Conservation (phyloP, 495 filamentous ascomycete species). For the Penicillium dipodomyicola region DNA sequence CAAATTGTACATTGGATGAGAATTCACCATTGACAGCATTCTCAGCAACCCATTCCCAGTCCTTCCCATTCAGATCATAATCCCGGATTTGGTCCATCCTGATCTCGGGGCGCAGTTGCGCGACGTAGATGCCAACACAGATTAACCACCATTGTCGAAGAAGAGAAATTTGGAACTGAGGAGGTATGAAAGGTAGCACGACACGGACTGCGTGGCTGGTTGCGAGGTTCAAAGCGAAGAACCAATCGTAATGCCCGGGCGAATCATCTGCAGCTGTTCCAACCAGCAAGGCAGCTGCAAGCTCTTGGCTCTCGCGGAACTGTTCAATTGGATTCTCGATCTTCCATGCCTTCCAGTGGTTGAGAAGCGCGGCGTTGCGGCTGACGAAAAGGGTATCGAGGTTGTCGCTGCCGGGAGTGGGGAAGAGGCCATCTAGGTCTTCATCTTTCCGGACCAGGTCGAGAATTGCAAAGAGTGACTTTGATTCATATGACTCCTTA, state of each 20-base stretch:
- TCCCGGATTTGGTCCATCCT: slow-evolving; percentile 59
- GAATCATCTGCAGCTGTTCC: slow-evolving; percentile 45
- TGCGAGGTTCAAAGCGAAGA: slow-evolving; percentile 75
- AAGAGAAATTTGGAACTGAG: slow-evolving; percentile 66
- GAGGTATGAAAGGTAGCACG: slow-evolving; percentile 73
- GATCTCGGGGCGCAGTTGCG: slow-evolving; percentile 68
- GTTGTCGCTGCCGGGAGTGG: slow-evolving; percentile 57
- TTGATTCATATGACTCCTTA: slow-evolving; percentile 46
- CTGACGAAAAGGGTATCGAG: slow-evolving; percentile 64
- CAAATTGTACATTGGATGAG: slow-evolving; percentile 73
- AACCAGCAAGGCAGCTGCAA: slow-evolving; percentile 69
- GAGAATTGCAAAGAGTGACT: slow-evolving; percentile 65
- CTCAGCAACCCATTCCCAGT: slow-evolving; percentile 73
- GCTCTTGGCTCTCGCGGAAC: slow-evolving; percentile 75
- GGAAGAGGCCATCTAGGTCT: slow-evolving; percentile 55
- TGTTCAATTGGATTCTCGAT: slow-evolving; percentile 61
- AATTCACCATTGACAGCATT: slow-evolving; percentile 63
- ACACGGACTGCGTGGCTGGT: slow-evolving; percentile 85
- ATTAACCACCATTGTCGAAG: slow-evolving; percentile 88
- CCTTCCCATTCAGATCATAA: slow-evolving; percentile 58
- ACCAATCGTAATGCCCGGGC: slow-evolving; percentile 70
- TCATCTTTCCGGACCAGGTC: slow-evolving; percentile 53
- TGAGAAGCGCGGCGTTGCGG: slow-evolving; percentile 65
- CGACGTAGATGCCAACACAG: slow-evolving; percentile 71
- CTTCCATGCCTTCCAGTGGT: slow-evolving; percentile 87